Evolutionary conservation across 768 basidiomycete species (phyloP).

Genomic region (Boletales sp.): DNA sequence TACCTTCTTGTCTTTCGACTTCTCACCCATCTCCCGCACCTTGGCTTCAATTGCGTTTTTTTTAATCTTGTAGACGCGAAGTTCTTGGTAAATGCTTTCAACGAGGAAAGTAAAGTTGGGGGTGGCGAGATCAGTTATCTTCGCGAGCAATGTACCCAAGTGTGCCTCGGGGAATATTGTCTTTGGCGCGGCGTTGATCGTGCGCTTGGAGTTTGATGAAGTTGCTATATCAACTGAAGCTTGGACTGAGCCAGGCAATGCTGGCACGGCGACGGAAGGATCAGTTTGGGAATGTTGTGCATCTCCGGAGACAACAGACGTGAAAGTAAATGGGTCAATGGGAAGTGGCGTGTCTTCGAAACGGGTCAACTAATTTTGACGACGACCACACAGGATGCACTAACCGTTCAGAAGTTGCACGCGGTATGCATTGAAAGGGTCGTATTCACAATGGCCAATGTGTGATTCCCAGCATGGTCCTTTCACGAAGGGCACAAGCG

Average conservation of each 20-base stretch:
- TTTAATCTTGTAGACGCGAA: constrained; percentile 68
- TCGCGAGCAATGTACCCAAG: constrained; percentile 56
- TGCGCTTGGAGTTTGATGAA: constrained; percentile 26
- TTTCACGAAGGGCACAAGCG: constrained; percentile 74
- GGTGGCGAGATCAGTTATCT: constrained; percentile 58
- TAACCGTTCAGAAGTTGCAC: constrained; percentile 85
- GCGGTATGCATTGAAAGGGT: constrained; percentile 68
- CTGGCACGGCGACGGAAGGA: constrained; percentile 44
- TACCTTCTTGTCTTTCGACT: constrained; percentile 65
- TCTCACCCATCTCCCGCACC: constrained; percentile 71
- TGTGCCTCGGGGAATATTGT: constrained; percentile 67
- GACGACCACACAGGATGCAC: background rate
- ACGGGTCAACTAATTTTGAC: constrained; percentile 1
- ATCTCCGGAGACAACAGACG: constrained; percentile 47
- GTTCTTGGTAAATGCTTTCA: constrained; percentile 67
- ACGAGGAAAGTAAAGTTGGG: constrained; percentile 63
- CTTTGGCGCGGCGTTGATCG: constrained; percentile 38
- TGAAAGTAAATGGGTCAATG: constrained; percentile 75
- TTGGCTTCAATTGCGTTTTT: constrained; percentile 84
- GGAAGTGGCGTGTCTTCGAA: constrained; percentile 63
- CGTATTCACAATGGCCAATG: constrained; percentile 64
- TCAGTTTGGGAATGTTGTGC: constrained; percentile 22
- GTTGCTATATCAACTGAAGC: constrained; percentile 13
- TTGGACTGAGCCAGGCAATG: constrained; percentile 39
- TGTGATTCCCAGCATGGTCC: constrained; percentile 79